Base-by-base conservation (phyloP, 2,329 filamentous ascomycete genomes). In the Periconia macrospinosa region DNA sequence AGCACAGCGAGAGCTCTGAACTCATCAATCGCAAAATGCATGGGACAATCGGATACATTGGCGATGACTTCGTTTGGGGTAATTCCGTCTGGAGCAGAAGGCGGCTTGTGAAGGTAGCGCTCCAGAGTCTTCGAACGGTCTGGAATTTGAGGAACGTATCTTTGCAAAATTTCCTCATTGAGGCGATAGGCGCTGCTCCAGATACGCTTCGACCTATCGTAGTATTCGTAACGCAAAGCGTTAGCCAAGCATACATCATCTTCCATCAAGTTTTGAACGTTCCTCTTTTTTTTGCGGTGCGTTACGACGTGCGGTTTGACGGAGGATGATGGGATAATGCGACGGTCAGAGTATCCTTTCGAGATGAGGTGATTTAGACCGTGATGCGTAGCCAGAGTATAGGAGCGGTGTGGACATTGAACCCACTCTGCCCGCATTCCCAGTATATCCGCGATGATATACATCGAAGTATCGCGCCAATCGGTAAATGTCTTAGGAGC, bases 11-110 rank as follows among this genome's bases (percentile, higher is more conserved):
- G 76, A 0, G 78, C 73, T 48, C 82, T 80, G 62, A 78, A 87
- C 49, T 88, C 84, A 0, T 80, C 77, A 0, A 84, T 53, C 0
- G 79, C 74, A 52, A 88, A 70, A 19, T 77, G 60, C 0, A 51
- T 10, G 0, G 85, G 83, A 45, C 83, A 86, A 0, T 65, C 47
- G 0, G 59, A 68, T 3, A 60, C 41, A 13, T 45, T 58, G 2
- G 66, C 77, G 14, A 88, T 76, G 0, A 83, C 78, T 0, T 74
- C 58, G 51, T 89, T 89, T 0, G 81, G 73, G 0, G 65, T 46
- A 0, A 61, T 50, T 1, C 69, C 76, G 45, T 68, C 57, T 0
- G 67, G 63, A 0, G 40, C 15, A 8, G 30, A 40, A 0, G 49
- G 19, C 1, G 62, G 54, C 1, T 72, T 62, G 73, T 73, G 35